Conservation (phyloP, 352 stramenopile genomes). For the Hyaloperonospora brassicae region DNA sequence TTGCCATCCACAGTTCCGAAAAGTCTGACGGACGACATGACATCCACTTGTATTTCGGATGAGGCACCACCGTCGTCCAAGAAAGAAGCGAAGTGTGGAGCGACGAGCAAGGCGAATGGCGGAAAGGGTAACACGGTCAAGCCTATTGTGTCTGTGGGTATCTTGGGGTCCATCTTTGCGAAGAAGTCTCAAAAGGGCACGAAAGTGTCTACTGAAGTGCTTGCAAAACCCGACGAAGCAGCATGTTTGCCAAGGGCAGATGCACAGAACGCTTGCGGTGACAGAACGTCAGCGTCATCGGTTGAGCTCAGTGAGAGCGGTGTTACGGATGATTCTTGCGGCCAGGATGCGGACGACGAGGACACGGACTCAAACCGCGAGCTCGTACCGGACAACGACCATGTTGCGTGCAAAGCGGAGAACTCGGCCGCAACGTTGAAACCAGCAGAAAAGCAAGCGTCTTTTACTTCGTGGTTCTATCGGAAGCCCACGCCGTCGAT, state of each 20-base stretch:
- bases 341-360: conserved; percentile 26
- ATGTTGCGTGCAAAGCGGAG: conserved; percentile 10
- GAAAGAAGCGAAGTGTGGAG: conserved; percentile 4
- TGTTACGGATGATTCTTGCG: conserved; percentile 11
- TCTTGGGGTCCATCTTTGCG: conserved; percentile 23
- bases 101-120: conserved; percentile 2
- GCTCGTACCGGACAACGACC: conserved; percentile 16
- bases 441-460: conserved; percentile 11
- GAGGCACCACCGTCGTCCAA: neutral
- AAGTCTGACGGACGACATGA: conserved; percentile 7
- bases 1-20: conserved; percentile 23
- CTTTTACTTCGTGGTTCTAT: conserved; percentile 31
- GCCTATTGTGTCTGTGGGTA: conserved; percentile 11
- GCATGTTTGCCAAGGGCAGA: conserved; percentile 17
- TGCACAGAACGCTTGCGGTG: conserved; percentile 10
- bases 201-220: neutral
- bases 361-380: conserved; percentile 22
- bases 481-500: conserved; percentile 13
- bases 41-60: neutral
- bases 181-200: conserved; percentile 15
- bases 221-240: conserved; percentile 9
- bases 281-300: conserved; percentile 8
- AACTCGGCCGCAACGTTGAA: conserved; percentile 8
- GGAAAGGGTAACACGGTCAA: neutral
- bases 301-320: conserved; percentile 10